Conservation (phyloP, 208 protist genomes). For the Zelonia costaricensis region DNA sequence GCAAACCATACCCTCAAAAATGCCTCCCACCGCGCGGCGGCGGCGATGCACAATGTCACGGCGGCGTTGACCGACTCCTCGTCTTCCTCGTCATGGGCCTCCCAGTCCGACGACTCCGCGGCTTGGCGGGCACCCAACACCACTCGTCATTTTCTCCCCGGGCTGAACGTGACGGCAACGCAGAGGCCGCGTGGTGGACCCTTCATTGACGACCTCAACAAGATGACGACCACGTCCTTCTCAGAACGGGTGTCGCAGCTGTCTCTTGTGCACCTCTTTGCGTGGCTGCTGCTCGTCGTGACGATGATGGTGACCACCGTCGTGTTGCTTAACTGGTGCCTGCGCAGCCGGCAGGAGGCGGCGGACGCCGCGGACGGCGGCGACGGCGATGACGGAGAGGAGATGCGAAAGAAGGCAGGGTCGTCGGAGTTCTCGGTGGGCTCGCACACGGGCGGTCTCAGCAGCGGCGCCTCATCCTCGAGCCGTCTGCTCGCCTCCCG, state of each 20-base stretch:
- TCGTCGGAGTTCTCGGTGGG: conserved; percentile 3
- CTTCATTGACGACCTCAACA: conserved; percentile 7
- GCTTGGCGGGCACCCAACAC: too few species aligned
- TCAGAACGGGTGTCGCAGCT: conserved; percentile 22
- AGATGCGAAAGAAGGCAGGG: conserved; percentile 20
- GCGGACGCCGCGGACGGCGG: conserved; percentile 12
- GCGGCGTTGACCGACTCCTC: too few species aligned
- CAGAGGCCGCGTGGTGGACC: neutral
- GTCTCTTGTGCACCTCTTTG: conserved; percentile 30
- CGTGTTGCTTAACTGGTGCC: conserved; percentile 48
- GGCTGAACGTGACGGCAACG: neutral
- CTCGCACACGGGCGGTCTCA: neutral
- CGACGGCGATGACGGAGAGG: conserved; percentile 17
- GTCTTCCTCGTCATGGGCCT: too few species aligned
- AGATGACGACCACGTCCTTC: conserved; percentile 17
- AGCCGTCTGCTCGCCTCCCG: conserved; percentile 19
- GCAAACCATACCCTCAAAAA: too few species aligned
- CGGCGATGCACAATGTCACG: too few species aligned
- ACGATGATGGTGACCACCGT: conserved; percentile 39
- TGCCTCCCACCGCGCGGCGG: too few species aligned
- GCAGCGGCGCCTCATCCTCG: conserved; percentile 20
- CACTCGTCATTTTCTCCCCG: neutral
- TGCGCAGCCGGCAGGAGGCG: conserved; percentile 30
- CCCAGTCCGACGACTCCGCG: too few species aligned
- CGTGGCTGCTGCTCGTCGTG: conserved; percentile 40